These are phyloP conservation scores for Wickerhamiella vanderwaltii DNA, from an alignment of 805 yeast species.

Conservation along the genomic window DNA sequence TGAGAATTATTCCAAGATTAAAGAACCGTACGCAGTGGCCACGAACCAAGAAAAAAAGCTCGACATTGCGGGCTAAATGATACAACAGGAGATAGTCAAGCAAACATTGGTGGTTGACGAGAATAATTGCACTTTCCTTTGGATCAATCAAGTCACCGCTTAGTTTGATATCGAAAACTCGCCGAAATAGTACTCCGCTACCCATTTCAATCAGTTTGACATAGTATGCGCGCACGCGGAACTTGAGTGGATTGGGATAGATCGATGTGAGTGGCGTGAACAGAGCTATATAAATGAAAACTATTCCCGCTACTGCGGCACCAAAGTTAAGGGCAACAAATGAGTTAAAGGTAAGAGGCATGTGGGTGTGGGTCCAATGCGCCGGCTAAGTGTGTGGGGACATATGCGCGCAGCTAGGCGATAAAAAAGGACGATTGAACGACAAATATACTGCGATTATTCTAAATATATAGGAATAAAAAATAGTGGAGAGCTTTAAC, in stretches of 20 bases:
- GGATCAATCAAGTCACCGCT: conserved; percentile 17
- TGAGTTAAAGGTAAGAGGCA: conserved; percentile 9
- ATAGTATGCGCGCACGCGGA: neutral
- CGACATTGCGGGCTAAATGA: conserved; percentile 25
- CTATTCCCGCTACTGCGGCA: neutral
- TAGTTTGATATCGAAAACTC: conserved; percentile 5
- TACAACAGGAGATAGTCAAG: conserved; percentile 52
- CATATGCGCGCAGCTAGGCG: no score
- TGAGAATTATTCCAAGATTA: conserved; percentile 14
- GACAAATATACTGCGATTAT: no score
- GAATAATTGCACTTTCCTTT: conserved; percentile 27
- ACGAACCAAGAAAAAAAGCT: conserved; percentile 29
- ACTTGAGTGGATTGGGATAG: neutral
- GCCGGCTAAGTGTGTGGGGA: conserved; percentile 4
- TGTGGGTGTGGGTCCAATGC: no score
- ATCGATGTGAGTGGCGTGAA: neutral
- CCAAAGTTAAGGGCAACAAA: conserved; percentile 2
- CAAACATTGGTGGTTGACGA: conserved; percentile 54
- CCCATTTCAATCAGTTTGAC: conserved; percentile 6
- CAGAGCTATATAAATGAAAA: neutral
- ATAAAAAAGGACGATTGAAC: no score
- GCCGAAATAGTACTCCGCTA: neutral
- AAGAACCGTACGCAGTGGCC: conserved; percentile 23
- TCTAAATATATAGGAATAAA: no score
- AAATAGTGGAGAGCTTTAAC: no score